Evolutionary conservation across 768 basidiomycete species (phyloP), one percentile per base, ranked within the genome.

Genomic region (Amanita rubescens): DNA sequence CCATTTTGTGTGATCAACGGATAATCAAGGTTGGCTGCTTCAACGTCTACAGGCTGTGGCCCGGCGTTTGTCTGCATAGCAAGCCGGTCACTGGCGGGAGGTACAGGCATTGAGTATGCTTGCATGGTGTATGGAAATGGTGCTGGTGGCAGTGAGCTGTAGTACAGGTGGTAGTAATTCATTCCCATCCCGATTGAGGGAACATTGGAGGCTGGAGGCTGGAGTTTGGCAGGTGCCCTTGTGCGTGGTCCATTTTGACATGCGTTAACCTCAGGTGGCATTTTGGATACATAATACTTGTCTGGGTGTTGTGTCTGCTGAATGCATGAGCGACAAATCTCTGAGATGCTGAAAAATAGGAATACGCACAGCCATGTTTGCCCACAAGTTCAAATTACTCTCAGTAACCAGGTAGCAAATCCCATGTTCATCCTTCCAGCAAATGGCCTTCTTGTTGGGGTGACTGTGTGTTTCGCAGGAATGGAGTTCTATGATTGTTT

Each of bases 341-440:
- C n/a, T n/a, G n/a, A n/a, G n/a, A n/a, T n/a, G n/a, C n/a, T n/a
- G n/a, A n/a, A n/a, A n/a, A n/a, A n/a, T n/a, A n/a, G 34, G 24
- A 3, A 7, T 5, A 39, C 19, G 14, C 20, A 44, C 19, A 37
- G 22, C 5, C 47, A 54, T 32, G 35, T 25, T 33, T 15, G 44
- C 43, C 53, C 53, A 54, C 20, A 47, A 32, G 17, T 48, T 32
- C 17, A 54, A 14, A 33, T 54, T 54, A 33, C 47, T 46, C 53
- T 54, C 45, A 30, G 53, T 54, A 25, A 48, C 38, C 17, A 33
- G 53, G 37, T 47, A 47, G 44, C 53, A 54, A 22, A 54, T 14
- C 6, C 45, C 44, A 7, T 33, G 32, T 14, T 35, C 44, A 25
- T 48, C 47, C 22, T 53, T 54, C 32, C 32, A 54, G 32, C 53